A percentile compares a stretch with the other conserved stretches of the same genome.
Evolutionary conservation across 352 stramenopile genomes (phyloP).

Genomic region (Phytophthora podocarpi): DNA sequence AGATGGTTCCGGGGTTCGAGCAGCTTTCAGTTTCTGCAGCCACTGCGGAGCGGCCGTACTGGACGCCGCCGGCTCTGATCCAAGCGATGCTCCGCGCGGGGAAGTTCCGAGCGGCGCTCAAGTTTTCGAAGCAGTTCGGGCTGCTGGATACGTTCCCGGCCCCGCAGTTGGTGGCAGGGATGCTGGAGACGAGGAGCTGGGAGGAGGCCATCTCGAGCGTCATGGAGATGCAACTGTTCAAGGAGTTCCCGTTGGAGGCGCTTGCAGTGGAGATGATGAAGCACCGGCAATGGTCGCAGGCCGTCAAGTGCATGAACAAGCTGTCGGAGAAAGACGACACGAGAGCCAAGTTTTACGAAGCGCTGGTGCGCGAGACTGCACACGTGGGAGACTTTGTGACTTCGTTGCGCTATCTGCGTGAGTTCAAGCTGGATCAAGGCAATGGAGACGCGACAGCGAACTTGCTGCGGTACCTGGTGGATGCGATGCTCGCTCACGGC

Average conservation of each 20-base stretch:
- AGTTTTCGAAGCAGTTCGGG: slow-evolving; percentile 84
- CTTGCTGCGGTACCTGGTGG: slow-evolving; percentile 64
- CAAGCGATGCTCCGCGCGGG: slow-evolving; percentile 84
- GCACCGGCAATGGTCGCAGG: slow-evolving; percentile 68
- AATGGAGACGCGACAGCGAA: slow-evolving; percentile 36
- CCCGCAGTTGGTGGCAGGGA: slow-evolving; percentile 60
- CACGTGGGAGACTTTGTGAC: slow-evolving; percentile 76
- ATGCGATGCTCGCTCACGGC: slow-evolving; percentile 65
- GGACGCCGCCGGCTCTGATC: slow-evolving; percentile 80
- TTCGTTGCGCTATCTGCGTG: slow-evolving; percentile 66
- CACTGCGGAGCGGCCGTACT: slow-evolving; percentile 39
- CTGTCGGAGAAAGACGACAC: slow-evolving; percentile 49
- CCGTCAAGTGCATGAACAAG: slow-evolving; percentile 85
- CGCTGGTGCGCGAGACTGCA: slow-evolving; percentile 61
- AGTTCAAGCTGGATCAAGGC: slow-evolving; percentile 74
- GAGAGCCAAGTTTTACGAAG: slow-evolving; percentile 48
- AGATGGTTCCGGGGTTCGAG: slow-evolving; percentile 80
- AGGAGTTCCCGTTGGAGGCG: slow-evolving; percentile 69
- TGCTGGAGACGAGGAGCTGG: slow-evolving; percentile 74
- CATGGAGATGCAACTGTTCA: slow-evolving; percentile 74
- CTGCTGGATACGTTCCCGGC: slow-evolving; percentile 72
- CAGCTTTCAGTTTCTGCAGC: slow-evolving; percentile 36
- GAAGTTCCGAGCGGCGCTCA: slow-evolving; percentile 76
- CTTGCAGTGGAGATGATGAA: slow-evolving; percentile 73
- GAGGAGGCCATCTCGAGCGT: slow-evolving; percentile 77